Percentiles rank a stretch among this genome's conserved stretches.
phyloP scores from a whole-genome alignment of 2,329 filamentous ascomycete species.

The Epichloe glyceriae region DNA sequence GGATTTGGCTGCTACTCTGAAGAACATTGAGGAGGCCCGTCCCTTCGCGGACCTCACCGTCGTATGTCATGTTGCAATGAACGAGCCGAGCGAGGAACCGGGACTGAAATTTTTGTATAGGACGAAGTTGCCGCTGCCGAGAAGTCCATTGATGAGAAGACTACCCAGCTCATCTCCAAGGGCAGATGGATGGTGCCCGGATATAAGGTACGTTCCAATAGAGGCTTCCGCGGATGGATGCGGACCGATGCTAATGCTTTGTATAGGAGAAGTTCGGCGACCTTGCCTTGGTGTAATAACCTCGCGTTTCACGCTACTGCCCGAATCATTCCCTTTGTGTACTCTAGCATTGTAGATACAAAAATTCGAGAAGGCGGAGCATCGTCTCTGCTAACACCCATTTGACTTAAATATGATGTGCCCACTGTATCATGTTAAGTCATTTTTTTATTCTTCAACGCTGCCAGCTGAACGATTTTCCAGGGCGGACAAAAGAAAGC shows the following conservation, averaged over 20 bases:
- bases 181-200: conserved; percentile 96
- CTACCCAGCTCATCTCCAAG: conserved; percentile 86
- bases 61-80: conserved; percentile 45
- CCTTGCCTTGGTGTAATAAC: conserved; percentile 76
- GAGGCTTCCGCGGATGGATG: neutral
- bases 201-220: conserved; percentile 68
- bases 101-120: conserved; percentile 32
- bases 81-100: neutral
- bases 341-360: conserved; percentile 61
- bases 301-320: conserved; percentile 22
- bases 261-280: conserved; percentile 96
- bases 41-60: conserved; percentile 96
- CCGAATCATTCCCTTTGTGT: conserved; percentile 39
- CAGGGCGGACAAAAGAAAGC: neutral
- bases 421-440: neutral
- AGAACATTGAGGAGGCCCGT: conserved; percentile 93
- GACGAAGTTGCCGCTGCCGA: conserved; percentile 90
- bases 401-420: neutral
- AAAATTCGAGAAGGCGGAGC: conserved; percentile 22
- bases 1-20: conserved; percentile 86
- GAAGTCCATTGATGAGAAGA: conserved; percentile 97
- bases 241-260: conserved; percentile 29
- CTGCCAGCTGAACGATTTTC: no score
- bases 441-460: neutral
- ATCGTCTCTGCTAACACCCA: conserved; percentile 21